Conservation (phyloP, 768 basidiomycete genomes). For the Psilocybe cubensis region DNA sequence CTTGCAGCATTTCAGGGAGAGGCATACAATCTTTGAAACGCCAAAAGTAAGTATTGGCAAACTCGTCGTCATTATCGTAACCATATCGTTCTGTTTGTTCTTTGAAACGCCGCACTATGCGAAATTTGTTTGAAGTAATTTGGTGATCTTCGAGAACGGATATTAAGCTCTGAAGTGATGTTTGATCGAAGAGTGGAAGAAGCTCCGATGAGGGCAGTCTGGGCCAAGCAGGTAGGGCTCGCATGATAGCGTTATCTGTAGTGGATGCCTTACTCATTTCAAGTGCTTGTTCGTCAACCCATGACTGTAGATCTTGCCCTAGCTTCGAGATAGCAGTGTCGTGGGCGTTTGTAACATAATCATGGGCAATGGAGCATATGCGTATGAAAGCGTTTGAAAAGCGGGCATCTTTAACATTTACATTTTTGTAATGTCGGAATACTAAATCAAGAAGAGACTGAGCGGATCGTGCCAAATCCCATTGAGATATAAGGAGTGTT, state of each 20-base stretch:
- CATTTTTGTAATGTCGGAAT: constrained; percentile 52
- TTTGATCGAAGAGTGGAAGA: constrained; percentile 44
- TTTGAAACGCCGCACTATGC: constrained; percentile 67
- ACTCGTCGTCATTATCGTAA: constrained; percentile 44
- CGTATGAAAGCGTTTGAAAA: constrained; percentile 72
- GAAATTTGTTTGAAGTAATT: constrained; percentile 78
- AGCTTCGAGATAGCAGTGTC: constrained; percentile 32
- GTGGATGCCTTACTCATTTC: constrained; percentile 40
- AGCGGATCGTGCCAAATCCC: constrained; percentile 66
- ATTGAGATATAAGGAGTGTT: constrained; percentile 64
- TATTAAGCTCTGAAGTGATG: constrained; percentile 52
- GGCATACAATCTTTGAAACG: constrained; percentile 81
- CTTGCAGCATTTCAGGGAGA: constrained; percentile 49
- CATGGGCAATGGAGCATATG: constrained; percentile 63
- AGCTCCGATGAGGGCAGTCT: constrained; percentile 56
- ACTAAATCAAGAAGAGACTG: constrained; percentile 85
- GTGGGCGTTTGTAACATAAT: constrained; percentile 43
- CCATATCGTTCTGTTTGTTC: constrained; percentile 42
- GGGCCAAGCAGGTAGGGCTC: constrained; percentile 80
- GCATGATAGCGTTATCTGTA: constrained; percentile 46
- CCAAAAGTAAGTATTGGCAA: constrained; percentile 77
- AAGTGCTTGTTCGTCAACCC: constrained; percentile 64
- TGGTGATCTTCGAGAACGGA: constrained; percentile 58
- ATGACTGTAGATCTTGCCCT: constrained; percentile 55
- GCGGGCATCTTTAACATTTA: constrained; percentile 46